phyloP scores from a whole-genome alignment of 441 rosid species.

The Mallotus japonicus region DNA sequence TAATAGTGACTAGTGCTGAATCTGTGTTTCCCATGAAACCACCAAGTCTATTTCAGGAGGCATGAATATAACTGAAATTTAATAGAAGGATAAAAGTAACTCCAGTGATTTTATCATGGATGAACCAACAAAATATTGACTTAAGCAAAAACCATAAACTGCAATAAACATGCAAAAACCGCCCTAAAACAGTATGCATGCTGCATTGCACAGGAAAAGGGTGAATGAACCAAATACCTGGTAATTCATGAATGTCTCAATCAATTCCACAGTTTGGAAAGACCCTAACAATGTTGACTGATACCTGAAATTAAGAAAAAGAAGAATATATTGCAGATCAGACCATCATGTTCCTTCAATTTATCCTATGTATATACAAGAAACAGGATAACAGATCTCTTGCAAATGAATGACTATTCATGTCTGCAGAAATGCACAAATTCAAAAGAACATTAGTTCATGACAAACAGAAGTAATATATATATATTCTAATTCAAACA shows the following conservation, averaged over 20 bases:
- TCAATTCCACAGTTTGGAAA: conserved; percentile 92
- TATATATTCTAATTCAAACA: too few species aligned
- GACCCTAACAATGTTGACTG: conserved; percentile 94
- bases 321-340: conserved; percentile 1
- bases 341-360: too few species aligned
- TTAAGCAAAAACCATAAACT: too few species aligned
- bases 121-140: not conserved
- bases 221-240: conserved; percentile 49
- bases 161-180: not conserved
- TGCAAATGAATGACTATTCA: too few species aligned
- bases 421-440: too few species aligned
- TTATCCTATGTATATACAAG: not conserved
- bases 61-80: not conserved
- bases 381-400: too few species aligned
- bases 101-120: not conserved
- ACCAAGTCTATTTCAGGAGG: not conserved
- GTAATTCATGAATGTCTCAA: conserved; percentile 96
- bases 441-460: too few species aligned
- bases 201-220: not conserved
- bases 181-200: not conserved
- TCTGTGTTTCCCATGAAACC: not conserved
- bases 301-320: conserved; percentile 54
- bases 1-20: not conserved
- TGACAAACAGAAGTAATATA: too few species aligned
- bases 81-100: not conserved